Base-by-base conservation (phyloP, 2,329 filamentous ascomycete species). In the Exophiala aquamarina region DNA sequence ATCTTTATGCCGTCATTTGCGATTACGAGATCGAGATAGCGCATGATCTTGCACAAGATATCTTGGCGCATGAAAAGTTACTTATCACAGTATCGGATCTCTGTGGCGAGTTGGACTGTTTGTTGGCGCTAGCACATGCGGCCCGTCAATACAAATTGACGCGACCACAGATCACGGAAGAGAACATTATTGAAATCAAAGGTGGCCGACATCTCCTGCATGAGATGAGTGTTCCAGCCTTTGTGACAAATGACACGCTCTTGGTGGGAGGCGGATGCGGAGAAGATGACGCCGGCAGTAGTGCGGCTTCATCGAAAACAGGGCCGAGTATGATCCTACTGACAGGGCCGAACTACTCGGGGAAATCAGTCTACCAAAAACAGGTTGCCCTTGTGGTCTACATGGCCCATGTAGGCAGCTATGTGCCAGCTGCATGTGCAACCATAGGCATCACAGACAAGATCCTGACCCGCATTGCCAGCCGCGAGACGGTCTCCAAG, bases 341-440 rank as follows among this genome's bases (percentile, higher is more conserved):
- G 59, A 97, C 93, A 0, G 93, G 93, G 0, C 91, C 93, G 3
- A 98, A 98, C 59, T 94, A 93, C 64, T 97, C 93, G 0, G 93
- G 93, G 0, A 98, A 98, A 67, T 97, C 90, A 58, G 82, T 97
- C 0, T 97, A 95, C 66, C 77, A 97, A 63, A 98, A 95, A 66
- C 92, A 98, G 65, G 81, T 89, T 23, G 93, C 91, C 3, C 72
- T 96, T 40, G 93, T 95, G 49, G 84, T 95, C 11, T 96, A 93
- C 63, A 78, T 98, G 66, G 89, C 93, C 1, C 93, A 98, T 62
- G 81, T 95, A 43, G 93, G 93, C 41, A 92, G 89, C 64, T 97
- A 88, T 63, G 88, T 98, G 1, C 92, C 93, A 1, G 92, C 91
- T 1, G 76, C 83, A 13, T 72, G 68, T 20, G 92, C 91, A 7